These are phyloP conservation scores for Ganoderma lucidum DNA, from an alignment of 1,284 basidiomycete genomes.

Conservation along the genomic window DNA sequence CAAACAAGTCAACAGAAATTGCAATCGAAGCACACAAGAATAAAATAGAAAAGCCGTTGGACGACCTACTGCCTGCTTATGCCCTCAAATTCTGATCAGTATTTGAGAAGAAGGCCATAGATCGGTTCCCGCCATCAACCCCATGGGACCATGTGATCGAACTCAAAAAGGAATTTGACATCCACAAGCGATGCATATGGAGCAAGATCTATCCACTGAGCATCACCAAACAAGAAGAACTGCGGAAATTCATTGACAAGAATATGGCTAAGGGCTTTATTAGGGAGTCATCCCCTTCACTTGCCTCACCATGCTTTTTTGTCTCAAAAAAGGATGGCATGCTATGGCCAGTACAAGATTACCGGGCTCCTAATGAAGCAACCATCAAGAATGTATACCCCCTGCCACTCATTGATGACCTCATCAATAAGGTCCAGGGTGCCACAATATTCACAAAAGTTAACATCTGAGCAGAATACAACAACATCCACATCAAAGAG, in stretches of 20 bases:
- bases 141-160: conserved; percentile 8
- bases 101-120: conserved; percentile 13
- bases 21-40: no score
- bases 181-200: background rate
- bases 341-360: conserved; percentile 24
- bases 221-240: background rate
- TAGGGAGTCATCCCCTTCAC: conserved; percentile 27
- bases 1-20: no score
- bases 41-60: background rate
- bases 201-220: background rate
- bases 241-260: background rate
- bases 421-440: conserved; percentile 6
- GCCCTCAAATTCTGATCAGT: background rate
- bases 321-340: conserved; percentile 46
- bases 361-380: conserved; percentile 41
- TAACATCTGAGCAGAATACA: conserved; percentile 10
- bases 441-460: conserved; percentile 17
- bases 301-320: conserved; percentile 44
- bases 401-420: conserved; percentile 14
- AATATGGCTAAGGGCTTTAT: conserved; percentile 19
- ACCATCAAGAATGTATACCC: conserved; percentile 37
- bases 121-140: background rate
- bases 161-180: background rate
- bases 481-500: conserved; percentile 16
- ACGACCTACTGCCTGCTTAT: conserved; percentile 7